Conservation (phyloP, 2,329 filamentous ascomycete species). For the Leptographium flavum region DNA sequence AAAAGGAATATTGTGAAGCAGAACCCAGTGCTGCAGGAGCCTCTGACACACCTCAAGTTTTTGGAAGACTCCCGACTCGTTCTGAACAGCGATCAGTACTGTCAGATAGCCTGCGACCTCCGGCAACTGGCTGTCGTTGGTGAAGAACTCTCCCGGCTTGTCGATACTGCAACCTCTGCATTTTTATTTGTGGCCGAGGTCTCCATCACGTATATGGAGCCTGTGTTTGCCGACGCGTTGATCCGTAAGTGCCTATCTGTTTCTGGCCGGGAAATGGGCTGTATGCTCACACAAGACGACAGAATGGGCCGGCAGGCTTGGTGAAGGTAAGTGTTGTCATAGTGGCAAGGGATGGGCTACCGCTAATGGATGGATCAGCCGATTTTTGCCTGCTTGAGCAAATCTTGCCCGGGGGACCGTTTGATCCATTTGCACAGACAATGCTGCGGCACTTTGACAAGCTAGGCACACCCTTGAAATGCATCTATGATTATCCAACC, state of each 20-base stretch:
- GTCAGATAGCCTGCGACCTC: conserved; percentile 71
- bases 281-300: neutral
- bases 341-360: neutral
- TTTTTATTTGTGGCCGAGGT: conserved; percentile 82
- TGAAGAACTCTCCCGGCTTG: conserved; percentile 38
- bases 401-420: conserved; percentile 60
- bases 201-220: conserved; percentile 81
- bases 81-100: conserved; percentile 55
- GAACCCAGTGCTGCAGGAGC: conserved; percentile 42
- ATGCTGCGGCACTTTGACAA: conserved; percentile 80
- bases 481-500: conserved; percentile 55
- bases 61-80: conserved; percentile 32
- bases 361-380: neutral
- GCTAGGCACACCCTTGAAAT: conserved; percentile 62
- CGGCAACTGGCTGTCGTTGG: conserved; percentile 50
- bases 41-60: conserved; percentile 30
- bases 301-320: conserved; percentile 58
- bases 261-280: neutral
- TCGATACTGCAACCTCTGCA: conserved; percentile 42
- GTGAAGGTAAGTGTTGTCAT: conserved; percentile 40
- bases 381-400: conserved; percentile 80
- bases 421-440: conserved; percentile 72
- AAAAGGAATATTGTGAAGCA: conserved; percentile 56
- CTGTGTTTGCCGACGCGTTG: conserved; percentile 54
- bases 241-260: conserved; percentile 25